Evolutionary conservation across 225 moss, liverwort and hornwort genomes (phyloP).

Genomic region (Neckera pumila): DNA sequence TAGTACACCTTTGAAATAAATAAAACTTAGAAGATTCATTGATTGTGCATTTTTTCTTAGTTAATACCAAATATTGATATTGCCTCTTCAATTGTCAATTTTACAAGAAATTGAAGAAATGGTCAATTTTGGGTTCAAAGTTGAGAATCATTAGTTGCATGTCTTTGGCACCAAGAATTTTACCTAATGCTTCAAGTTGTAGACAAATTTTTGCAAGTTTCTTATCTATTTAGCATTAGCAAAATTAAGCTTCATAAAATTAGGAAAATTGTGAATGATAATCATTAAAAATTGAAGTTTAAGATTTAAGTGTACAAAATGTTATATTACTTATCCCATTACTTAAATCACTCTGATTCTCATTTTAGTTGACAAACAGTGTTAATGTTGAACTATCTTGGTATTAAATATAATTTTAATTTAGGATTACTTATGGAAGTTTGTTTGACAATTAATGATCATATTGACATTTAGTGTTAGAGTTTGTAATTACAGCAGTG

Average conservation of each 20-base stretch:
- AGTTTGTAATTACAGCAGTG: not conserved
- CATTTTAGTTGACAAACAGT: not conserved
- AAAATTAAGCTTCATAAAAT: not conserved
- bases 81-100: too few species aligned
- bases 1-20: not conserved
- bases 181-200: not conserved
- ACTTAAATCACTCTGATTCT: not conserved
- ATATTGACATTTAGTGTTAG: too few species aligned
- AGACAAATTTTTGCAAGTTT: not conserved
- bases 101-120: not conserved
- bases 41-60: not conserved
- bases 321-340: fast-evolving
- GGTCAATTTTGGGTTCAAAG: not conserved
- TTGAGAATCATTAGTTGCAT: not conserved
- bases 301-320: not conserved
- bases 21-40: not conserved
- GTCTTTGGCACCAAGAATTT: not conserved
- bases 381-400: not conserved
- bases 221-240: not conserved
- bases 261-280: not conserved
- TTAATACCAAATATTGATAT: not conserved
- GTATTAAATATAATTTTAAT: not conserved
- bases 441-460: not conserved
- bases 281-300: not conserved
- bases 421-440: not conserved